Percentiles rank a stretch among this genome's conserved stretches.
These are phyloP conservation scores for Phytopythium vexans DNA, from an alignment of 352 stramenopile genomes.

Conservation along the genomic window DNA sequence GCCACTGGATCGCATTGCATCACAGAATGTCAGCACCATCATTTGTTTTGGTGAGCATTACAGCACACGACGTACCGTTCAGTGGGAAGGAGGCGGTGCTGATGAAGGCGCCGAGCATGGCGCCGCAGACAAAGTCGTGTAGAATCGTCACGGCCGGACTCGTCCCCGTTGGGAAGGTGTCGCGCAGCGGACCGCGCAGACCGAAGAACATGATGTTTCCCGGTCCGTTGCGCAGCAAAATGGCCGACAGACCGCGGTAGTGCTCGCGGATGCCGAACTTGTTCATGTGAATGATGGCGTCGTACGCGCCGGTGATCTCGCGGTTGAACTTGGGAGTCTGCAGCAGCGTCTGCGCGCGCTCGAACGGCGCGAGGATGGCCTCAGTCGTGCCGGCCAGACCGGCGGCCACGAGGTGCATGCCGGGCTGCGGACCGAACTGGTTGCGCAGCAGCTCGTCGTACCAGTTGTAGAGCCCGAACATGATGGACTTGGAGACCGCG, in stretches of 20 bases:
- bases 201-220: constrained; percentile 87
- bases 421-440: constrained; percentile 35
- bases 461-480: constrained; percentile 90
- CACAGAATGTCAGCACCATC: constrained; percentile 2
- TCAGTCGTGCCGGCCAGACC: constrained; percentile 78
- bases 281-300: constrained; percentile 78
- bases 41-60: neutral
- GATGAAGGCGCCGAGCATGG: constrained; percentile 78
- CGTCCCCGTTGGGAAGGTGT: constrained; percentile 50
- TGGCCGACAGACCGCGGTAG: constrained; percentile 76
- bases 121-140: constrained; percentile 84
- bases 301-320: constrained; percentile 70
- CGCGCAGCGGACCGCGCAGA: constrained; percentile 66
- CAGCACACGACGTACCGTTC: constrained; percentile 45
- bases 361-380: constrained; percentile 80
- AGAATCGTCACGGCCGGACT: constrained; percentile 41
- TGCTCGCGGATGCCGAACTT: constrained; percentile 77
- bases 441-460: constrained; percentile 63
- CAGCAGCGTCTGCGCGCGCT: constrained; percentile 83
- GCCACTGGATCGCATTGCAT: constrained; percentile 37
- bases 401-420: constrained; percentile 55
- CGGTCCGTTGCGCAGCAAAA: constrained; percentile 82
- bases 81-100: constrained; percentile 84
- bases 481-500: constrained; percentile 85
- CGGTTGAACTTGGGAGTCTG: constrained; percentile 87